Percentiles rank a stretch among this genome's conserved stretches.
Evolutionary conservation across 805 yeast genomes (phyloP).

Genomic region (Saccharomycopsis schoenii): DNA sequence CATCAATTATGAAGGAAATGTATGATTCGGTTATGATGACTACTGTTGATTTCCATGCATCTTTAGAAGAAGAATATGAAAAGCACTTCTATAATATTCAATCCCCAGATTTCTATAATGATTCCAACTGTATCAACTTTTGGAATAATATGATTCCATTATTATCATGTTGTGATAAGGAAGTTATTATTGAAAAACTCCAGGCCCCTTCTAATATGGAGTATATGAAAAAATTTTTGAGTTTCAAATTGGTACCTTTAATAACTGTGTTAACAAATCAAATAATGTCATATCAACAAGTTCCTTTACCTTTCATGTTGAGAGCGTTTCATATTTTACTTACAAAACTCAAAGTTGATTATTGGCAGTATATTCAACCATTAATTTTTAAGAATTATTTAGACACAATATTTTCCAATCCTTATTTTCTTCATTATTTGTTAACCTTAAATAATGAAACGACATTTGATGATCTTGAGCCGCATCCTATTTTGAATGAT

Average conservation of each 20-base stretch:
- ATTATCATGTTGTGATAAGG: slow-evolving; percentile 27
- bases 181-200: slow-evolving; percentile 26
- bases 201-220: slow-evolving; percentile 23
- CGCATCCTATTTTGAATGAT: slow-evolving; percentile 31
- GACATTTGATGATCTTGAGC: slow-evolving; percentile 23
- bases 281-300: slow-evolving; percentile 36
- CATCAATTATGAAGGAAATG: slow-evolving; percentile 24
- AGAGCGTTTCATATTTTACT: slow-evolving; percentile 40
- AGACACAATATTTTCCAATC: slow-evolving; percentile 50
- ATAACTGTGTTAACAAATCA: slow-evolving; percentile 39
- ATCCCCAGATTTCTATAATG: slow-evolving; percentile 38
- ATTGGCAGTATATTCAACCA: slow-evolving; percentile 51
- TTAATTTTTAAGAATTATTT: slow-evolving; percentile 44
- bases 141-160: slow-evolving; percentile 37
- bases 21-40: slow-evolving; percentile 15
- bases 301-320: slow-evolving; percentile 43
- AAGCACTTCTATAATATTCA: slow-evolving; percentile 44
- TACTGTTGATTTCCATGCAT: slow-evolving; percentile 24
- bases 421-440: slow-evolving; percentile 34
- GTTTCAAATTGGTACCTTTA: slow-evolving; percentile 29
- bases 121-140: slow-evolving; percentile 32
- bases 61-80: slow-evolving; percentile 46
- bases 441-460: slow-evolving; percentile 22
- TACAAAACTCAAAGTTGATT: slow-evolving; percentile 30
- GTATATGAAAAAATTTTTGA: slow-evolving; percentile 19